These are phyloP conservation scores for Sarocladium oryzae DNA, from an alignment of 2,329 filamentous ascomycete genomes.

Conservation along the genomic window DNA sequence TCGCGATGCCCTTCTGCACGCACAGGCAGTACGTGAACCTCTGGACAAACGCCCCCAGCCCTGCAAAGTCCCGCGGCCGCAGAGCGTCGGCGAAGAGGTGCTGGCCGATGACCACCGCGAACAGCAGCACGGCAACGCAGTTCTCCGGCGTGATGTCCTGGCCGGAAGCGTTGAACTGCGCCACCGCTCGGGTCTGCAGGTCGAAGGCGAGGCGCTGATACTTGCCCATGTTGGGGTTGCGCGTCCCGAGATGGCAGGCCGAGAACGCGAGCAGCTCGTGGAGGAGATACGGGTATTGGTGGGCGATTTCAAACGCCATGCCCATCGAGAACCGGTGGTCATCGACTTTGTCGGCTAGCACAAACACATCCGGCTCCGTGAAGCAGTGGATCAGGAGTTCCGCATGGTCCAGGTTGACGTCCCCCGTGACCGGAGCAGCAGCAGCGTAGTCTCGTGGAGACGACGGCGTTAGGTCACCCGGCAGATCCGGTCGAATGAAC, in stretches of 20 bases:
- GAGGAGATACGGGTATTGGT: slow-evolving; percentile 36
- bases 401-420: slow-evolving; percentile 26
- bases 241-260: slow-evolving; percentile 31
- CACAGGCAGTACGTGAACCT: slow-evolving; percentile 23
- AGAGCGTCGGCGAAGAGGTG: slow-evolving; percentile 44
- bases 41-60: slow-evolving; percentile 21
- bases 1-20: slow-evolving; percentile 18
- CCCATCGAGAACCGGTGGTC: not conserved
- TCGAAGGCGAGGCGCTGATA: slow-evolving; percentile 34
- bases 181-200: slow-evolving; percentile 37
- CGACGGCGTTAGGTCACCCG: not conserved
- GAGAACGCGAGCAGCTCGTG: slow-evolving; percentile 40
- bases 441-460: not conserved
- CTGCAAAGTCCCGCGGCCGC: slow-evolving; percentile 14
- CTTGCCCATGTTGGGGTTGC: slow-evolving; percentile 13
- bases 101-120: slow-evolving; percentile 35
- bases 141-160: slow-evolving; percentile 12
- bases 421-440: not conserved
- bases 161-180: slow-evolving; percentile 26
- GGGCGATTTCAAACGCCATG: slow-evolving; percentile 25
- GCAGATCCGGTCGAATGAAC: not conserved
- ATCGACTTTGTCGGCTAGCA: slow-evolving; percentile 20
- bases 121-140: slow-evolving; percentile 36
- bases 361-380: slow-evolving; percentile 18
- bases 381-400: slow-evolving; percentile 27